Percentiles rank a stretch among this genome's conserved stretches.
Conservation (phyloP, 2,329 filamentous ascomycete species). For the Stromatinia cepivora region DNA sequence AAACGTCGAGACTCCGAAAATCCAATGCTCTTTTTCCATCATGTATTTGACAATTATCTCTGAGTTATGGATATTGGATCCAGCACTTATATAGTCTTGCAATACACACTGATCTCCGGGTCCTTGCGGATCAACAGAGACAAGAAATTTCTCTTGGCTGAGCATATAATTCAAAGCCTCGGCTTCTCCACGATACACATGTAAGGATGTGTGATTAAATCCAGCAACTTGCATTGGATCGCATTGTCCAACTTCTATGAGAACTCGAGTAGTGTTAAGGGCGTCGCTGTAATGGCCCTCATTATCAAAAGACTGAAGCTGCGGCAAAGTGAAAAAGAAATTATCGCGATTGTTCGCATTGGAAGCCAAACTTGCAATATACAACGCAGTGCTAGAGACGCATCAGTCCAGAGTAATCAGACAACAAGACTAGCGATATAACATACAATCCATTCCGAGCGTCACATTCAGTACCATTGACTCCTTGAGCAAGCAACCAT, state of each 20-base stretch:
- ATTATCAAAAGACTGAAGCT: neutral
- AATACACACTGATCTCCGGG: too few relatives aligned
- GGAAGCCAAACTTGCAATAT: neutral
- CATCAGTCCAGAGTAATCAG: neutral
- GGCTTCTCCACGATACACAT: neutral
- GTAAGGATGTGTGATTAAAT: neutral
- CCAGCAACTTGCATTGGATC: neutral
- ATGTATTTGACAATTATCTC: too few relatives aligned
- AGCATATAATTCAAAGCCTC: neutral
- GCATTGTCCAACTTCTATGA: neutral
- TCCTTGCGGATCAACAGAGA: neutral
- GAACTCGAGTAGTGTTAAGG: neutral
- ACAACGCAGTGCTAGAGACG: neutral
- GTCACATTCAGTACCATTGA: neutral
- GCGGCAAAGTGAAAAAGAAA: neutral
- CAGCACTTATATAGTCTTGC: too few relatives aligned
- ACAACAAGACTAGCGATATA: neutral
- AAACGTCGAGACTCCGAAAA: too few relatives aligned
- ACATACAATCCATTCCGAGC: neutral
- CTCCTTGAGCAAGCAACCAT: neutral
- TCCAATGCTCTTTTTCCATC: too few relatives aligned
- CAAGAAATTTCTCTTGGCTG: neutral
- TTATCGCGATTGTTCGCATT: too few relatives aligned
- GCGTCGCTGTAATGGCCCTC: neutral
- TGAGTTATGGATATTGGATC: rapidly evolving